These are phyloP conservation scores for Xerocomus minutiporus DNA, from an alignment of 1,284 basidiomycete genomes.

Conservation along the genomic window DNA sequence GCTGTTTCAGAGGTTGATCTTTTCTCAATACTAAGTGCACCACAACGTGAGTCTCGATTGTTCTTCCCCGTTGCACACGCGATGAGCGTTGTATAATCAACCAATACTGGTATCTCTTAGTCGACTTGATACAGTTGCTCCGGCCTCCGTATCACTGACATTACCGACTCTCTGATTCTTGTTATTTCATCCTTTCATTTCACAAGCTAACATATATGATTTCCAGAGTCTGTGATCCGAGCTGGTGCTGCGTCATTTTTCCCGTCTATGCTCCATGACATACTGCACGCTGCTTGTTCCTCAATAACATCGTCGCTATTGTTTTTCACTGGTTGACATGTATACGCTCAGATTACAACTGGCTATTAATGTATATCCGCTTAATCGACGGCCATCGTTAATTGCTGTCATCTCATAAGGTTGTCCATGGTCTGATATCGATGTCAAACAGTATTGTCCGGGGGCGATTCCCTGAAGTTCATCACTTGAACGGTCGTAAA, in stretches of 20 bases:
- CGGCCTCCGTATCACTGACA: slow-evolving; percentile 63
- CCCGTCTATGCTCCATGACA: too few relatives aligned
- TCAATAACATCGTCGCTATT: background rate
- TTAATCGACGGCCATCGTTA: too few relatives aligned
- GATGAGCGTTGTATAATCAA: slow-evolving; percentile 76
- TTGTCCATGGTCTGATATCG: too few relatives aligned
- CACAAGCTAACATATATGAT: slow-evolving; percentile 16
- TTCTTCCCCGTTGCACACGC: slow-evolving; percentile 30
- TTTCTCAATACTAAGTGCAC: background rate
- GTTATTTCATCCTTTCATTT: slow-evolving; percentile 5
- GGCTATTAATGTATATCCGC: too few relatives aligned
- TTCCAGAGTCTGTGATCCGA: slow-evolving; percentile 4
- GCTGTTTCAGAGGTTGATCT: background rate
- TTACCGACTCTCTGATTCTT: slow-evolving; percentile 70
- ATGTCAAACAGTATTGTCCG: too few relatives aligned
- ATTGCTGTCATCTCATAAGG: too few relatives aligned
- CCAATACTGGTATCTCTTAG: slow-evolving; percentile 85
- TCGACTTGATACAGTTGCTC: slow-evolving; percentile 56
- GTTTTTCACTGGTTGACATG: too few relatives aligned
- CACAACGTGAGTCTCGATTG: slow-evolving; percentile 19
- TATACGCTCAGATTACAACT: too few relatives aligned
- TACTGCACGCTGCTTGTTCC: background rate
- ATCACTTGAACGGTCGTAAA: too few relatives aligned
- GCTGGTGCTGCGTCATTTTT: background rate
- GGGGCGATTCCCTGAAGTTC: too few relatives aligned